phyloP scores from a whole-genome alignment of 2,329 filamentous ascomycete genomes.

The Cercospora sp. region DNA sequence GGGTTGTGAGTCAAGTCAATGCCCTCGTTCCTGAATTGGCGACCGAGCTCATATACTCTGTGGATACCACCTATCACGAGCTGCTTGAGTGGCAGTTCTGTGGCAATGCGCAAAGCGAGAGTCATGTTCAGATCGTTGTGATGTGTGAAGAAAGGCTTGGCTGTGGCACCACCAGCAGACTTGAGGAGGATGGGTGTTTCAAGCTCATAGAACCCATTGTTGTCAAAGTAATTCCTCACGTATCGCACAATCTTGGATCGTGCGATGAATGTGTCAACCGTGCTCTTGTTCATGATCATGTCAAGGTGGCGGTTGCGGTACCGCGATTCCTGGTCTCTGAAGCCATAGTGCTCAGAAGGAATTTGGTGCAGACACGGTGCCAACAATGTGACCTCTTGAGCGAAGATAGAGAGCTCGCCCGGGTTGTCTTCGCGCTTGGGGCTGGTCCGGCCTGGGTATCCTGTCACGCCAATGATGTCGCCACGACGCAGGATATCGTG shows the following conservation, averaged over 20 bases:
- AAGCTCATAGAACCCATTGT: conserved; percentile 84
- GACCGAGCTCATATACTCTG: conserved; percentile 92
- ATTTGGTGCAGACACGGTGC: conserved; percentile 89
- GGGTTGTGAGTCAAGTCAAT: conserved; percentile 95
- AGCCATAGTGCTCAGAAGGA: conserved; percentile 87
- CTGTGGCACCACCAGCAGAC: conserved; percentile 92
- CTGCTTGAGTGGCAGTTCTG: conserved; percentile 96
- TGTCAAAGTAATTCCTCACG: conserved; percentile 83
- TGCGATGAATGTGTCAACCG: conserved; percentile 79
- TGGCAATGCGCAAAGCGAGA: conserved; percentile 91
- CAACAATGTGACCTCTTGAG: conserved; percentile 78
- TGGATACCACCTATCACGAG: conserved; percentile 90
- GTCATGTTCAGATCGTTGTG: conserved; percentile 96
- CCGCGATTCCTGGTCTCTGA: conserved; percentile 92
- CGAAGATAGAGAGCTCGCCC: conserved; percentile 92
- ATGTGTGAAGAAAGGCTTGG: conserved; percentile 90
- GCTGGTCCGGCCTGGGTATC: conserved; percentile 79
- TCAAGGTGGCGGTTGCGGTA: conserved; percentile 94
- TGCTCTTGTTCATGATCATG: conserved; percentile 91
- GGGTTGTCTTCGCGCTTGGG: conserved; percentile 72
- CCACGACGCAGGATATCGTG: conserved; percentile 87
- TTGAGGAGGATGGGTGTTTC: conserved; percentile 98
- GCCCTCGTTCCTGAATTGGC: conserved; percentile 92
- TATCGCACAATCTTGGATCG: conserved; percentile 86
- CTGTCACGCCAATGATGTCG: conserved; percentile 87